Conservation (phyloP, 495 filamentous ascomycete genomes). For the Podospora appendiculata region DNA sequence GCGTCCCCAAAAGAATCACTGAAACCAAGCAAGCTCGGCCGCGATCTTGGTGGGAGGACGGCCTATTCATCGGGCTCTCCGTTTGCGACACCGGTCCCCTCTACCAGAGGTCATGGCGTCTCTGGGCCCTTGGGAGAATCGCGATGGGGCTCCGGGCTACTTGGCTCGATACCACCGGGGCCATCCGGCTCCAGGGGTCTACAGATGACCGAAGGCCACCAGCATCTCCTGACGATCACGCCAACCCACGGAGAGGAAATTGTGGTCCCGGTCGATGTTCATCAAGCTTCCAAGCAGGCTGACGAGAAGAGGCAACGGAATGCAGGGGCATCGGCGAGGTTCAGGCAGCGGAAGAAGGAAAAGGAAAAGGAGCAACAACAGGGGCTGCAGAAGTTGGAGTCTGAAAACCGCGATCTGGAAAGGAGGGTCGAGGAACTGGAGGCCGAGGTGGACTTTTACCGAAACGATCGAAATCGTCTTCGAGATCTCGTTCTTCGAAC, state of each 20-base stretch:
- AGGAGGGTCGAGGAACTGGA: conserved; percentile 36
- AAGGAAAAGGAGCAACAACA: conserved; percentile 72
- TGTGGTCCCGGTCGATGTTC: conserved; percentile 64
- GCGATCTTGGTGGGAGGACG: conserved; percentile 14
- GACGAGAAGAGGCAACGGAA: conserved; percentile 92
- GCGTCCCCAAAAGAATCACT: conserved; percentile 18
- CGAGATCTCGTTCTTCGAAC: conserved; percentile 53
- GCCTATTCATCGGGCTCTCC: conserved; percentile 17
- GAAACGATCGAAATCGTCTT: conserved; percentile 55
- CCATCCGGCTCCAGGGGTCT: conserved; percentile 10
- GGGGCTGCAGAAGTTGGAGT: conserved; percentile 53
- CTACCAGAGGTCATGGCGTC: conserved; percentile 12
- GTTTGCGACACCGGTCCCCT: conserved; percentile 13
- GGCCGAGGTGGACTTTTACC: conserved; percentile 38
- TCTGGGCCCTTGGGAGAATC: conserved; percentile 20
- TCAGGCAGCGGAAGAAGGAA: conserved; percentile 81
- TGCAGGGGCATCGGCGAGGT: conserved; percentile 84
- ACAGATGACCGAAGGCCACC: conserved; percentile 33
- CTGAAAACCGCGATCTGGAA: conserved; percentile 42
- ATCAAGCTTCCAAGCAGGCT: conserved; percentile 74
- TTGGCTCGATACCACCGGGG: conserved; percentile 12
- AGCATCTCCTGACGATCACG: conserved; percentile 32
- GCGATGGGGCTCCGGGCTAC: conserved; percentile 21
- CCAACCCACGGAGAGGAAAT: conserved; percentile 37
- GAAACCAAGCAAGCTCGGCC: conserved; percentile 8